Evolutionary conservation across 2,329 filamentous ascomycete genomes (phyloP), one percentile per base, ranked within the genome.

Genomic region (Hypomyces perniciosus): DNA sequence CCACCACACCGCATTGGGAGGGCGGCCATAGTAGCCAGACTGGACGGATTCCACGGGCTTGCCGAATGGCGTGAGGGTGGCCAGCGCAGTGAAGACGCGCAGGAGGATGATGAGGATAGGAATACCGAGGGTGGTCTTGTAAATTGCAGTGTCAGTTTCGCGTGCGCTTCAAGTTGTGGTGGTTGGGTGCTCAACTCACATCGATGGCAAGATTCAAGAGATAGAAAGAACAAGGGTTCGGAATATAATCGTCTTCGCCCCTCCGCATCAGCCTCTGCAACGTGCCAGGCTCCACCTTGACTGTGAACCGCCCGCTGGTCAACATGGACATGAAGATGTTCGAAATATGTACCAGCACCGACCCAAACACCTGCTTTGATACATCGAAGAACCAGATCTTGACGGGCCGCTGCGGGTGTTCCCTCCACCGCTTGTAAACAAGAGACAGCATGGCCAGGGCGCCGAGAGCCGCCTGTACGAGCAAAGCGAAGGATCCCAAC

Each of bases 311-410:
- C 3, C 90, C 91, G 49, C 88, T 92, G 1, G 90, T 95, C 59
- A 99, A 79, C 88, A 97, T 90, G 43, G 90, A 95, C 86, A 99
- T 95, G 68, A 96, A 83, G 48, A 99, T 78, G 65, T 99, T 99
- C 59, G 91, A 88, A 41, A 92, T 77, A 71, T 99, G 93, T 33
- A 96, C 83, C 67, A 99, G 78, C 42, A 90, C 85, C 30, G 90
- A 95, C 26, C 93, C 93, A 62, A 97, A 88, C 48, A 99, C 90
- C 74, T 99, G 93, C 75, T 99, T 99, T 31, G 90, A 95, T 27
- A 85, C 93, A 65, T 99, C 93, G 68, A 97, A 99, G 68, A 88
- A 91, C 92, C 93, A 99, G 58, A 99, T 90, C 77, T 95, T 95
- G 63, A 97, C 65, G 1, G 92, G 92, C 50, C 93, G 81, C 67